phyloP scores from a whole-genome alignment of 129 eudicot species.

The Deinandra increscens region DNA sequence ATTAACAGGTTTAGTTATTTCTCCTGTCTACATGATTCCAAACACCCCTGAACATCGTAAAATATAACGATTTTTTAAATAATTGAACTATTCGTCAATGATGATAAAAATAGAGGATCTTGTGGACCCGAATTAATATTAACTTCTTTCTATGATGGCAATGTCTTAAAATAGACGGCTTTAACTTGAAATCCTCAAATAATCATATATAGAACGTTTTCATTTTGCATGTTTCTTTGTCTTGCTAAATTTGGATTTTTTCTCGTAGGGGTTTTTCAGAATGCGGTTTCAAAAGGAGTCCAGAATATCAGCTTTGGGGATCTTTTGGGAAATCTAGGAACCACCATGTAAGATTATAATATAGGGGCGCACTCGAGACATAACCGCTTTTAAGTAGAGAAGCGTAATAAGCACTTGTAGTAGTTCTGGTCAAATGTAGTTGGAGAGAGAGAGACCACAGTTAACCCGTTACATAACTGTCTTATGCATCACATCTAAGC shows the following conservation, averaged over 20 bases:
- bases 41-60: background rate
- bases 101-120: background rate
- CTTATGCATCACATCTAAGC: too few species aligned
- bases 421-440: too few species aligned
- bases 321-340: constrained; percentile 83
- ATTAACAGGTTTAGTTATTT: constrained; percentile 69
- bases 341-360: constrained; percentile 64
- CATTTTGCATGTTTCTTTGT: constrained; percentile 1
- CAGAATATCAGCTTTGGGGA: constrained; percentile 93
- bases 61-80: background rate
- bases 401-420: too few species aligned
- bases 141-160: constrained; percentile 8
- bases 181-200: constrained; percentile 2
- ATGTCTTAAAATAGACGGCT: background rate
- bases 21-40: constrained; percentile 18
- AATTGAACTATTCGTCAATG: background rate
- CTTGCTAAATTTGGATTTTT: constrained; percentile 26
- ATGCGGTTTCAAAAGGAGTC: constrained; percentile 86
- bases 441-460: too few species aligned
- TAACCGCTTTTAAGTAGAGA: too few species aligned
- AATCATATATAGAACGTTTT: background rate
- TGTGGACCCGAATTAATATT: background rate
- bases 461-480: too few species aligned
- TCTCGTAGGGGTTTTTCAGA: constrained; percentile 69
- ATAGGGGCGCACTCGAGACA: too few species aligned